These are phyloP conservation scores for Penicillium dipodomyicola DNA, from an alignment of 495 filamentous ascomycete genomes.

Conservation along the genomic window DNA sequence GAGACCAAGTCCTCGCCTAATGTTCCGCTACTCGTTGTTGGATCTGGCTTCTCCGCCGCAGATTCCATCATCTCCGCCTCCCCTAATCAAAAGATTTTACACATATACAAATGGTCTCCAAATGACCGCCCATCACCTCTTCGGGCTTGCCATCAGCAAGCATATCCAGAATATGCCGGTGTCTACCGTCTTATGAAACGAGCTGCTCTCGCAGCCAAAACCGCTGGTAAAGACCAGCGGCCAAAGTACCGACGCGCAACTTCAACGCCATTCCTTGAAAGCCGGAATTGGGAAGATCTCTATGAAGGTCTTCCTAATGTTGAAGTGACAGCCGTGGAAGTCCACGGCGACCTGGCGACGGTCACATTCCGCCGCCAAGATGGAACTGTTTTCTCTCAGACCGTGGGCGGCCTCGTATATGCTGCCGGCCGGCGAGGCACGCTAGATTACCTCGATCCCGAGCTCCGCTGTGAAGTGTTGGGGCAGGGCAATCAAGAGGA, in stretches of 20 bases:
- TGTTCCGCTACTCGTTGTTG: conserved; percentile 54
- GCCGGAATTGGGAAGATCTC: conserved; percentile 47
- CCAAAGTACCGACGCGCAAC: conserved; percentile 34
- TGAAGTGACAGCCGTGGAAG: conserved; percentile 45
- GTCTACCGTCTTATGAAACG: conserved; percentile 65
- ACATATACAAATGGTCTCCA: conserved; percentile 62
- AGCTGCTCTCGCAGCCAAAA: conserved; percentile 35
- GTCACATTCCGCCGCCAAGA: conserved; percentile 49
- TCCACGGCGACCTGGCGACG: conserved; percentile 30
- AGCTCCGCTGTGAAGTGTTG: conserved; percentile 52
- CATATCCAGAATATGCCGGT: conserved; percentile 66
- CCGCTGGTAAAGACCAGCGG: conserved; percentile 19
- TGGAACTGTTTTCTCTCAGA: conserved; percentile 44
- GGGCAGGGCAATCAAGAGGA: conserved; percentile 25
- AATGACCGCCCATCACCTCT: conserved; percentile 57
- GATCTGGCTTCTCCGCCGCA: conserved; percentile 64
- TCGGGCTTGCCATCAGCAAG: conserved; percentile 59
- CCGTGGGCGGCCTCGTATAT: conserved; percentile 54
- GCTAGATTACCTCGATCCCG: conserved; percentile 51
- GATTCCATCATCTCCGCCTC: conserved; percentile 60
- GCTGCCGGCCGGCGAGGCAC: conserved; percentile 61
- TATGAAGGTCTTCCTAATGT: conserved; percentile 63
- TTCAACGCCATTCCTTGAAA: conserved; percentile 46
- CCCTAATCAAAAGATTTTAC: conserved; percentile 52
- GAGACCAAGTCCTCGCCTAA: conserved; percentile 23